Evolutionary conservation across 345 rosid genomes (phyloP).

Genomic region (Abelmoschus esculentus): DNA sequence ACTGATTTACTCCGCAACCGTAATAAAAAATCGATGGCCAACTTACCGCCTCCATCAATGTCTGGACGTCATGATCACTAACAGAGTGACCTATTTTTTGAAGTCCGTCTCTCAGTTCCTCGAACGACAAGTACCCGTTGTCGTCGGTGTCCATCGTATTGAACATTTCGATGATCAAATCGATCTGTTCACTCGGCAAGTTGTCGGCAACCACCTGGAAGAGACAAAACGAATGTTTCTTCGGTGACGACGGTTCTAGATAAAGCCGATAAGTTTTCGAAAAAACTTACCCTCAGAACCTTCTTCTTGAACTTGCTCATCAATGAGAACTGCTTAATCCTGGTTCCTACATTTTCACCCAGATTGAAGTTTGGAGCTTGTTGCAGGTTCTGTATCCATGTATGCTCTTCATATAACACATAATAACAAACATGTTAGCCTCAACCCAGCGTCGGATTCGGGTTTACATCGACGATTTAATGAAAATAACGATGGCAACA

Average conservation of each 20-base stretch:
- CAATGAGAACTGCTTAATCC: conserved; percentile 75
- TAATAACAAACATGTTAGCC: neutral
- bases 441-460: no score
- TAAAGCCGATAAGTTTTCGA: neutral
- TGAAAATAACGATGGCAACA: no score
- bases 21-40: neutral
- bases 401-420: conserved; percentile 41
- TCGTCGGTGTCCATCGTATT: conserved; percentile 73
- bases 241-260: neutral
- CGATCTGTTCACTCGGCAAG: conserved; percentile 63
- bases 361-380: conserved; percentile 54
- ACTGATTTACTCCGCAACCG: no score
- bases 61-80: conserved; percentile 58
- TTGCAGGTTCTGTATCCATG: conserved; percentile 63
- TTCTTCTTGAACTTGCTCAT: conserved; percentile 94
- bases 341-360: conserved; percentile 65
- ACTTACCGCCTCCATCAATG: conserved; percentile 75
- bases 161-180: conserved; percentile 46
- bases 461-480: neutral
- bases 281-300: conserved; percentile 50
- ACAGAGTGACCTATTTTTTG: conserved; percentile 46
- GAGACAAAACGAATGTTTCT: neutral
- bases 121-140: conserved; percentile 63
- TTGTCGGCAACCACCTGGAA: conserved; percentile 76
- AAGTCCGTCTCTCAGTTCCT: conserved; percentile 73